Evolutionary conservation across 345 rosid genomes (phyloP), one percentile per base, ranked within the genome.

Genomic region (Mercurialis annua): DNA sequence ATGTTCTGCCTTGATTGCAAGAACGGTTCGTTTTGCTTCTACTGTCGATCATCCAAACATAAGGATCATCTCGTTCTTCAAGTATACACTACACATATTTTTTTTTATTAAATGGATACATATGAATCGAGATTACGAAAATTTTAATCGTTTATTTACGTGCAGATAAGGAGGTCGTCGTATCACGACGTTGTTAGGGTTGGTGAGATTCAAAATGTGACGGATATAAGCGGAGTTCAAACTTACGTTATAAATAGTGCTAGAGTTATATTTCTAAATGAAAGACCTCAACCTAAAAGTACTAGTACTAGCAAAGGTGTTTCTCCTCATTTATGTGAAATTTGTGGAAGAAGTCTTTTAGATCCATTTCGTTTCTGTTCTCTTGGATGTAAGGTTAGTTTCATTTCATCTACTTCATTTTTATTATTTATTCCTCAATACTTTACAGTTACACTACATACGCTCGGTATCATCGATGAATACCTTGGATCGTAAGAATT

Each of bases 181-280:
- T 92, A 90, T 61, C 98, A 90, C 62, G 90, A 92, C 75, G 98
- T 90, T 40, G 98, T 92, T 59, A 84, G 98, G 71, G 90, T 85
- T 4, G 53, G 86, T 5, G 98, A 92, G 81, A 88, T 92, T 65
- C 88, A 90, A 64, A 84, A 79, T 53, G 83, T 72, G 9, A 51
- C 90, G 78, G 92, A 92, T 78, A 83, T 90, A 62, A 81, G 84
- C 59, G 98, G 85, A 67, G 86, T 92, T 1, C 98, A 92, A 56
- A 92, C 98, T 3, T 92, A 92, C 72, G 94, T 92, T 43, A 91
- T 91, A 70, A 91, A 92, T 79, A 89, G 92, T 55, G 98, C 96
- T 17, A 80, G 90, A 34, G 95, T 92, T 52, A 57, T 90, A 44
- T 92, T 92, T 69, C 74, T 92, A 59, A 92, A 90, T 50, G 88